These are phyloP conservation scores for Meripilus lineatus DNA, from an alignment of 1,284 basidiomycete genomes.

Conservation along the genomic window DNA sequence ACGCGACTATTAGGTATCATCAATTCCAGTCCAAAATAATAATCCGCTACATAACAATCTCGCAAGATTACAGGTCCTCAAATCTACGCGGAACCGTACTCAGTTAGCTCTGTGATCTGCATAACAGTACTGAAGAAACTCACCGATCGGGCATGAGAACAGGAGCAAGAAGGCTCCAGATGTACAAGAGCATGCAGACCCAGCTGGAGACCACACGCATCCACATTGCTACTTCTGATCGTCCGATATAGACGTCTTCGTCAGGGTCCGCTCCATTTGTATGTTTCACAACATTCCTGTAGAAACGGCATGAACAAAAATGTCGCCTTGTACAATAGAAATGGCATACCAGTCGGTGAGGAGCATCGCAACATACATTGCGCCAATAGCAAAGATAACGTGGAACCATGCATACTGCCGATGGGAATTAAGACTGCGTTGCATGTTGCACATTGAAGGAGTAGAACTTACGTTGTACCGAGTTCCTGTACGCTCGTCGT, in stretches of 20 bases:
- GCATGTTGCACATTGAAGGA: too few relatives aligned
- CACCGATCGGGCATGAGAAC: conserved; percentile 85
- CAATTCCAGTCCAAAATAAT: too few relatives aligned
- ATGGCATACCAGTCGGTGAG: conserved; percentile 90
- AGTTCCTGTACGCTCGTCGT: conserved; percentile 96
- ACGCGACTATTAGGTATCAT: too few relatives aligned
- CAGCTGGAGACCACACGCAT: conserved; percentile 96
- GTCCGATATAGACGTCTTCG: conserved; percentile 89
- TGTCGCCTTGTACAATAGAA: not conserved
- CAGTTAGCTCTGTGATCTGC: too few relatives aligned
- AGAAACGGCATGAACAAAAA: conserved; percentile 8
- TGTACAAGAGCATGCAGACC: conserved; percentile 87
- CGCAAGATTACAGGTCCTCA: too few relatives aligned
- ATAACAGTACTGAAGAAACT: too few relatives aligned
- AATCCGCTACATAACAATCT: too few relatives aligned
- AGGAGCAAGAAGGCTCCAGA: conserved; percentile 89
- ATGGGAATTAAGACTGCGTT: too few relatives aligned
- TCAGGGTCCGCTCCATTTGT: conserved; percentile 42
- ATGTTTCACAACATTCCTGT: conserved; percentile 68
- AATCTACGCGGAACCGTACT: too few relatives aligned
- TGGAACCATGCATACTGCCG: conserved; percentile 98
- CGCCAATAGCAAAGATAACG: conserved; percentile 91
- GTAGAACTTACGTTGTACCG: conserved; percentile 78
- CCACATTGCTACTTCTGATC: conserved; percentile 98
- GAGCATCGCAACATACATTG: conserved; percentile 99